A percentile compares a stretch with the other conserved stretches of the same genome.
Evolutionary conservation across 306 rosid genomes (phyloP).

Genomic region (Fagus crenata): DNA sequence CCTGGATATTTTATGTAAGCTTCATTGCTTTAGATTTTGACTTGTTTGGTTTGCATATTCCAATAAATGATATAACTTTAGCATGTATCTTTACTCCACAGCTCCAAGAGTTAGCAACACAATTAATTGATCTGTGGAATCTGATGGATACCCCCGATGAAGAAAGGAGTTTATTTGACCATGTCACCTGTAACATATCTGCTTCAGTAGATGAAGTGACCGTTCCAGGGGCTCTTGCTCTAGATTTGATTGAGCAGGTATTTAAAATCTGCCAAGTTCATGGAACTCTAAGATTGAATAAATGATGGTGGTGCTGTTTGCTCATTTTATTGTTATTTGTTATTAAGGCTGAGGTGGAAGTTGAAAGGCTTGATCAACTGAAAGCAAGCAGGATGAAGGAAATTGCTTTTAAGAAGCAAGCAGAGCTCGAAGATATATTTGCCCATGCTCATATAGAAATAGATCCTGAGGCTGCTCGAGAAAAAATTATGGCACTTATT

Average conservation of each 20-base stretch:
- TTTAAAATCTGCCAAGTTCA: conserved; percentile 20
- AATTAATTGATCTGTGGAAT: conserved; percentile 92
- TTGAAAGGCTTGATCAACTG: conserved; percentile 95
- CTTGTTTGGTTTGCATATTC: neutral
- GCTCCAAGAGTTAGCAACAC: conserved; percentile 98
- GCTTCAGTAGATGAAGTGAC: conserved; percentile 98
- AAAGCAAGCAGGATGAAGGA: conserved; percentile 99
- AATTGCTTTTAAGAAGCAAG: conserved; percentile 93
- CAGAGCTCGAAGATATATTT: conserved; percentile 90
- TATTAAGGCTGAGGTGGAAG: conserved; percentile 93
- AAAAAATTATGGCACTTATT: conserved; percentile 77
- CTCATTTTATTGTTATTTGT: conserved; percentile 23
- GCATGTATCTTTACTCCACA: conserved; percentile 34
- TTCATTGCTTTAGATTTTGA: neutral
- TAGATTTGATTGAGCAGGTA: conserved; percentile 94
- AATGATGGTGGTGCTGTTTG: conserved; percentile 6
- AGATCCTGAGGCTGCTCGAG: conserved; percentile 88
- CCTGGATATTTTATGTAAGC: neutral
- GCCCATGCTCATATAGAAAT: conserved; percentile 80
- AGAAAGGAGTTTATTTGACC: conserved; percentile 87
- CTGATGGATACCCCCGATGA: conserved; percentile 93
- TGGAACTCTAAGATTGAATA: conserved; percentile 14
- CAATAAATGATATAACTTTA: conserved; percentile 13
- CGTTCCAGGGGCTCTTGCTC: conserved; percentile 92
- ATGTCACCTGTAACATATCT: conserved; percentile 92